A percentile compares a stretch with the other conserved stretches of the same genome.
phyloP scores from a whole-genome alignment of 179 eudicot genomes.

The Camellia oleifera region DNA sequence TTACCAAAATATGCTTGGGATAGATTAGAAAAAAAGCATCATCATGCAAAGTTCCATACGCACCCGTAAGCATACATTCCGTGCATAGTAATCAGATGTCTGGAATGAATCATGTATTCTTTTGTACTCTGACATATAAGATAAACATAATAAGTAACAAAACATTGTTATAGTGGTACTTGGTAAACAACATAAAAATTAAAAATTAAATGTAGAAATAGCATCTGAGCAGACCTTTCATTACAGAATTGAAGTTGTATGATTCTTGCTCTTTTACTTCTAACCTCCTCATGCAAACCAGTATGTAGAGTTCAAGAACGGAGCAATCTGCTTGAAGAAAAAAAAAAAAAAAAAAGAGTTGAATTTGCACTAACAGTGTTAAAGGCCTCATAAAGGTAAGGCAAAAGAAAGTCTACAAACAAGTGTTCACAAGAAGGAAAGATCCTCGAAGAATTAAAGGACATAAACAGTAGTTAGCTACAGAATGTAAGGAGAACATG shows the following conservation, averaged over 20 bases:
- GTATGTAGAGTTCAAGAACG: conserved; percentile 67
- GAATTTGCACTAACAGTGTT: not conserved
- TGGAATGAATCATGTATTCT: conserved; percentile 67
- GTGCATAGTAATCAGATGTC: conserved; percentile 69
- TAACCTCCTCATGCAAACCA: conserved; percentile 90
- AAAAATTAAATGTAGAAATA: not conserved
- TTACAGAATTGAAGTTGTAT: conserved; percentile 78
- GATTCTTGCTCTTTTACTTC: conserved; percentile 78
- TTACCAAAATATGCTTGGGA: too few relatives aligned
- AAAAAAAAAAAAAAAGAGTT: not conserved
- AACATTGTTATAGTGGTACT: not conserved
- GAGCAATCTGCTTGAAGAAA: conserved; percentile 67
- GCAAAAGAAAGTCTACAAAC: not conserved
- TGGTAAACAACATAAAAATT: not conserved
- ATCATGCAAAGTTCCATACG: too few relatives aligned
- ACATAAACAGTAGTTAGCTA: too few relatives aligned
- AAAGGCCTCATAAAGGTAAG: not conserved
- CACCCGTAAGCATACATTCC: conserved; percentile 81
- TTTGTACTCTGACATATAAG: conserved; percentile 68
- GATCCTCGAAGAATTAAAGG: too few relatives aligned
- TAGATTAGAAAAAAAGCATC: too few relatives aligned
- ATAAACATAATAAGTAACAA: conserved; percentile 5
- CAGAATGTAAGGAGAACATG: too few relatives aligned
- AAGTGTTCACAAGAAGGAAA: not conserved
- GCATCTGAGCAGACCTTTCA: conserved; percentile 61